Evolutionary conservation across 805 yeast species (phyloP).

Genomic region (Wickerhamomyces xylosicus): DNA sequence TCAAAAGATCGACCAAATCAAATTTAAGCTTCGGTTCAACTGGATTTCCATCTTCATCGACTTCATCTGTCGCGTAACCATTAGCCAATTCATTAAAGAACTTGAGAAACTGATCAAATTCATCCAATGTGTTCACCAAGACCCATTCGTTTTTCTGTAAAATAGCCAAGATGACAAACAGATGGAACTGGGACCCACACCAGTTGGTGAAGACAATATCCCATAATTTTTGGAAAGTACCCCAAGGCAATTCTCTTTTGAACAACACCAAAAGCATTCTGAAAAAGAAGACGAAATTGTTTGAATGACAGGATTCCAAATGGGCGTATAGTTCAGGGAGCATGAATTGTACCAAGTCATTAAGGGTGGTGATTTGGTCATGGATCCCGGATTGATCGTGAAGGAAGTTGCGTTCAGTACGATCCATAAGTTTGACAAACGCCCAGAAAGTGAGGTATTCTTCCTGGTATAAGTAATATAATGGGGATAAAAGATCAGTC

Average conservation of each 20-base stretch:
- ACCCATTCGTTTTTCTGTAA: slow-evolving; percentile 77
- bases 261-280: slow-evolving; percentile 94
- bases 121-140: slow-evolving; percentile 59
- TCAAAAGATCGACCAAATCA: slow-evolving; percentile 64
- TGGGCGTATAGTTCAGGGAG: slow-evolving; percentile 77
- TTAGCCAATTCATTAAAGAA: slow-evolving; percentile 79
- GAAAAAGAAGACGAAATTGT: slow-evolving; percentile 86
- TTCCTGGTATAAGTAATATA: slow-evolving; percentile 57
- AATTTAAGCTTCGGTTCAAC: slow-evolving; percentile 34
- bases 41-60: no score
- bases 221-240: slow-evolving; percentile 76
- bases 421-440: slow-evolving; percentile 77
- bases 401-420: slow-evolving; percentile 90
- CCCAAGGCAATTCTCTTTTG: slow-evolving; percentile 81
- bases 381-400: slow-evolving; percentile 92
- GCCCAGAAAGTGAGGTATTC: slow-evolving; percentile 84
- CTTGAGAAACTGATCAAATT: slow-evolving; percentile 86
- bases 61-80: neutral
- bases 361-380: slow-evolving; percentile 72
- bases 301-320: slow-evolving; percentile 78
- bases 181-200: slow-evolving; percentile 77
- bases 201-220: slow-evolving; percentile 86
- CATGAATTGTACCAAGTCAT: slow-evolving; percentile 83
- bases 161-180: slow-evolving; percentile 83
- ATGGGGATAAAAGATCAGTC: slow-evolving; percentile 86